These are phyloP conservation scores for Cichorium intybus DNA, from an alignment of 140 eudicot species.

Conservation along the genomic window DNA sequence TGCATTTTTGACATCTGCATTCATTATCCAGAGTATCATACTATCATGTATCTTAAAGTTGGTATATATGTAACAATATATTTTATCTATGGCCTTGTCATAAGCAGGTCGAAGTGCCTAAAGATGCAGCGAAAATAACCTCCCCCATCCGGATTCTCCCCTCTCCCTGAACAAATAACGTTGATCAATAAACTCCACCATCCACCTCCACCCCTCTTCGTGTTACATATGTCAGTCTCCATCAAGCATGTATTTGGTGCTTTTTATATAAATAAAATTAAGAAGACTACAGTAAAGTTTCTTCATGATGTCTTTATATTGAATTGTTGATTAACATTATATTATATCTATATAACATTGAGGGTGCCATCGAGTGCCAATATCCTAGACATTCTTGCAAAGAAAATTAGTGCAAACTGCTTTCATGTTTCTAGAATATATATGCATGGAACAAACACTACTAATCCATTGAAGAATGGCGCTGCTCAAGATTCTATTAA, in stretches of 20 bases:
- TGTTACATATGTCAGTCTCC: background rate
- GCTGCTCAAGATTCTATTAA: no score
- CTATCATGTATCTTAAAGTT: background rate
- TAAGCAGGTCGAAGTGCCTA: slow-evolving; percentile 15
- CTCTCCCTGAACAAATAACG: slow-evolving; percentile 4
- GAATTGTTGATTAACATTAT: background rate
- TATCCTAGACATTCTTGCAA: background rate
- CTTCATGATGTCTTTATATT: slow-evolving; percentile 2
- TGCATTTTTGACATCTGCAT: no score
- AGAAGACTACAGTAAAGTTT: background rate
- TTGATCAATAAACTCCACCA: slow-evolving; percentile 1
- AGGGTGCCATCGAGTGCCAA: background rate
- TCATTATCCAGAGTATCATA: background rate
- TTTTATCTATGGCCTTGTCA: slow-evolving; percentile 1
- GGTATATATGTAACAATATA: background rate
- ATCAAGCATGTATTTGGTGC: slow-evolving; percentile 12
- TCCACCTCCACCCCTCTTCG: background rate
- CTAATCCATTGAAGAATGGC: no score
- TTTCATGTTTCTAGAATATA: no score
- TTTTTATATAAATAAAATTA: slow-evolving; percentile 8
- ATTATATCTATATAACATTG: background rate
- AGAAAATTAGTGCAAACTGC: no score
- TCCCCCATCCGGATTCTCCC: no score
- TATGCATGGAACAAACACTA: no score
- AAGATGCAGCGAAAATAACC: slow-evolving; percentile 2